Evolutionary conservation across 2,329 filamentous ascomycete species (phyloP).

Genomic region (Cladophialophora chaetospira): DNA sequence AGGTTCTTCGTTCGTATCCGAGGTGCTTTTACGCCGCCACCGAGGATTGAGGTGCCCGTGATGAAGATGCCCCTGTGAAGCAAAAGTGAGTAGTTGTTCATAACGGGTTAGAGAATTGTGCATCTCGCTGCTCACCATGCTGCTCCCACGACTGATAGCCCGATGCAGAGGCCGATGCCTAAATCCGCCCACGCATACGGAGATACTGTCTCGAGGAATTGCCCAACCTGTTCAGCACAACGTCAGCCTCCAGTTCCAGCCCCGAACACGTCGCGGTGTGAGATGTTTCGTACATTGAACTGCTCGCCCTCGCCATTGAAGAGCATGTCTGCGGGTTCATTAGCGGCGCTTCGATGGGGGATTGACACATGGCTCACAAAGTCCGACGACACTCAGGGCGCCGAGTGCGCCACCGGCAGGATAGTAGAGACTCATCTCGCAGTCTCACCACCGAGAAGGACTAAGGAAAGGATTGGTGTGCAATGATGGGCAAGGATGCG

Average conservation of each 20-base stretch:
- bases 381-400: conserved; percentile 71
- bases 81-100: background rate
- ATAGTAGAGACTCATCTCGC: conserved; percentile 71
- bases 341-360: conserved; percentile 7
- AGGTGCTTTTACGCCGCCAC: conserved; percentile 92
- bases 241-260: conserved; percentile 3
- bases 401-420: conserved; percentile 68
- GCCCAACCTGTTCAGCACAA: conserved; percentile 66
- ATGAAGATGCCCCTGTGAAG: conserved; percentile 90
- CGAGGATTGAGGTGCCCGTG: conserved; percentile 94
- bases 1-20: conserved; percentile 99
- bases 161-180: conserved; percentile 92
- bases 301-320: conserved; percentile 94
- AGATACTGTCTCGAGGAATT: conserved; percentile 90
- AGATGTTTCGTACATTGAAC: conserved; percentile 72
- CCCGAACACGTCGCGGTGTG: background rate
- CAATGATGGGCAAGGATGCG: conserved; percentile 2
- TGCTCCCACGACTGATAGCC: conserved; percentile 91
- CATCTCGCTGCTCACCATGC: conserved; percentile 69
- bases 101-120: background rate
- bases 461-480: background rate
- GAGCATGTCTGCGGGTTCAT: conserved; percentile 76
- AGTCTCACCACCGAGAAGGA: background rate
- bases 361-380: conserved; percentile 62
- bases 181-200: conserved; percentile 91